These are phyloP conservation scores for Bauhinia variegata DNA, from an alignment of 306 rosid genomes.

Conservation along the genomic window DNA sequence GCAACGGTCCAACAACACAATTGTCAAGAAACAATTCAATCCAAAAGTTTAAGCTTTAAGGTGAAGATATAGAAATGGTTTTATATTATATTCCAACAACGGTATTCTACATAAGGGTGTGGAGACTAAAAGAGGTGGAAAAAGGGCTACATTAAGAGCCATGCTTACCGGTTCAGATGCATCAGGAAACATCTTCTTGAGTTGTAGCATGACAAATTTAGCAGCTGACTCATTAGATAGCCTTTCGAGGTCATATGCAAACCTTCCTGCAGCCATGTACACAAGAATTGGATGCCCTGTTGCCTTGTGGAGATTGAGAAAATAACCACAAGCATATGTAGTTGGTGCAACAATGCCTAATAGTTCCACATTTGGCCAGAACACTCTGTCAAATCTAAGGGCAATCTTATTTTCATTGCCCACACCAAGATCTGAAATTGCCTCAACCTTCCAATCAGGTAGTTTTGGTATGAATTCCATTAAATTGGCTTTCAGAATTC, in stretches of 20 bases:
- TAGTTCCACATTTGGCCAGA: conserved; percentile 81
- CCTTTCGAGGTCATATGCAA: conserved; percentile 70
- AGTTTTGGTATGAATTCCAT: conserved; percentile 69
- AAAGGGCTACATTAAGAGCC: conserved; percentile 11
- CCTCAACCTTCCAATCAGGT: conserved; percentile 72
- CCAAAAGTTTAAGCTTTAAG: too few species aligned
- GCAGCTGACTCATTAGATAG: conserved; percentile 53
- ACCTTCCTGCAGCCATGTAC: conserved; percentile 82
- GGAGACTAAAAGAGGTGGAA: conserved; percentile 1
- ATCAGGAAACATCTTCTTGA: conserved; percentile 72
- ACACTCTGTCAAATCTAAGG: conserved; percentile 56
- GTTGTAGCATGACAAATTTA: conserved; percentile 60
- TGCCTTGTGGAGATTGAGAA: conserved; percentile 82
- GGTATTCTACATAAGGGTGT: conserved; percentile 2
- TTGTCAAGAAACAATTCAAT: too few species aligned
- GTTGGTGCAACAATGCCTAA: conserved; percentile 68
- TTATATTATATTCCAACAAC: too few species aligned
- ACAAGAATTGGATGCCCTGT: conserved; percentile 77
- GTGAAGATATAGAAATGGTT: too few species aligned
- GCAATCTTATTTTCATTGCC: conserved; percentile 84
- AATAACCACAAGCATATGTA: conserved; percentile 74
- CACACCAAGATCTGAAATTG: conserved; percentile 77
- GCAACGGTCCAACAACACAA: conserved; percentile 37
- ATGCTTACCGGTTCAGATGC: conserved; percentile 67
- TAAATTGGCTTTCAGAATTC: conserved; percentile 69